Base-by-base conservation (phyloP, 805 yeast species). In the Nakazawaea peltata region DNA sequence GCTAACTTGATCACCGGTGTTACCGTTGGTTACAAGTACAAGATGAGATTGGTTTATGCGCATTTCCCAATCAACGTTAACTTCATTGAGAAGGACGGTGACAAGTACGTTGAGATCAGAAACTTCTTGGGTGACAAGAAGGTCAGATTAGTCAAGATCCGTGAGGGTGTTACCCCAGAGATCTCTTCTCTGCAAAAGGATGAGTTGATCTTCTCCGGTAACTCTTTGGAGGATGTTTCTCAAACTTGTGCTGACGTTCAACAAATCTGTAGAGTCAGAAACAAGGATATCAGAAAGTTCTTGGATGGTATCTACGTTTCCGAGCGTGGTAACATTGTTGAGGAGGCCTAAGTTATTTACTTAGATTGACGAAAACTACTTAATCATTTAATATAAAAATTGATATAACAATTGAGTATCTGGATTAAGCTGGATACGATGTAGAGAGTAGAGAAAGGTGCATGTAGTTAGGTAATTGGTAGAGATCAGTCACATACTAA, bases 211-310 rank as follows among this genome's bases (percentile, higher is more conserved):
- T 68, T 85, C 57, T 61, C 77, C 47, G 95, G 95, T 69, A 83
- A 81, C 86, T 84, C 94, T 44, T 72, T 81, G 53, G 94, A 85
- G 70, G 79, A 76, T 59, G 95, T 85, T 51, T 85, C 95, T 50
- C 95, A 85, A 72, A 80, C 82, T 62, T 87, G 88, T 65, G 95
- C 95, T 60, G 94, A 83, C 62, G 72, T 86, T 58, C 94, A 85
- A 71, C 95, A 85, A 73, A 74, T 74, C 67, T 83, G 94, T 77
- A 75, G 87, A 65, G 94, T 83, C 63, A 80, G 90, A 74, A 85
- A 85, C 86, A 86, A 86, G 83, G 95, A 85, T 85, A 85, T 86
- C 85, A 81, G 95, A 71, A 85, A 85, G 77, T 85, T 85, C 77
- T 79, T 86, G 76, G 95, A 86, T 69, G 95, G 95, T 82, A 83